Base-by-base conservation (phyloP, 257 asterid species). In the Leptodermis oblonga region DNA sequence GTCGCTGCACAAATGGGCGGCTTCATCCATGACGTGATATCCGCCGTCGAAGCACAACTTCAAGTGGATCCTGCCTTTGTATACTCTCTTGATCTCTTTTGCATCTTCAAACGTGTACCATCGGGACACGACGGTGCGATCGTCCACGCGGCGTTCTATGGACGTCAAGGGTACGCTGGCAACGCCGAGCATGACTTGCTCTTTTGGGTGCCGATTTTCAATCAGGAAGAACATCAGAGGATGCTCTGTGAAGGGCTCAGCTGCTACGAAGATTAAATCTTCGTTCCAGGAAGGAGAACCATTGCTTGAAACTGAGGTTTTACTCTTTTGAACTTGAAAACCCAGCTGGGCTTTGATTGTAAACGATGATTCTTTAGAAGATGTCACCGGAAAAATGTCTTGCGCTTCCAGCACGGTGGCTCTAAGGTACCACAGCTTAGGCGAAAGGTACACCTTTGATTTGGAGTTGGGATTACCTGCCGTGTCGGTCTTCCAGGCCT, bases 11-110 rank as follows among this genome's bases (percentile, higher is more conserved):
- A 84, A 83, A 18, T 89, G 82, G 37, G 90, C 86, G 0, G 87
- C 88, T 64, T 92, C 98, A 15, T 92, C 98, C 94, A 92, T 85
- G 15, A 92, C 98, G 70, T 89, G 98, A 77, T 92, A 92, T 36
- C 98, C 96, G 68, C 98, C 96, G 37, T 92, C 98, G 7, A 87
- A 92, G 46, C 96, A 92, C 3, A 89, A 77, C 42, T 85, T 73
- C 73, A 92, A 61, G 68, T 89, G 98, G 70, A 89, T 81, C 73
- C 96, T 82, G 8, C 96, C 98, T 70, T 70, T 85, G 74, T 89
- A 87, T 0, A 80, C 69, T 69, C 86, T 74, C 74, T 83, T 82
- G 23, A 77, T 86, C 22, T 82, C 89, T 0, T 79, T 77, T 18
- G 82, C 85, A 43, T 85, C 96, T 77, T 92, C 96, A 41, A 92